A percentile compares a stretch with the other conserved stretches of the same genome.
phyloP scores from a whole-genome alignment of 148 eudicot genomes.

The Linanthus parryae region DNA sequence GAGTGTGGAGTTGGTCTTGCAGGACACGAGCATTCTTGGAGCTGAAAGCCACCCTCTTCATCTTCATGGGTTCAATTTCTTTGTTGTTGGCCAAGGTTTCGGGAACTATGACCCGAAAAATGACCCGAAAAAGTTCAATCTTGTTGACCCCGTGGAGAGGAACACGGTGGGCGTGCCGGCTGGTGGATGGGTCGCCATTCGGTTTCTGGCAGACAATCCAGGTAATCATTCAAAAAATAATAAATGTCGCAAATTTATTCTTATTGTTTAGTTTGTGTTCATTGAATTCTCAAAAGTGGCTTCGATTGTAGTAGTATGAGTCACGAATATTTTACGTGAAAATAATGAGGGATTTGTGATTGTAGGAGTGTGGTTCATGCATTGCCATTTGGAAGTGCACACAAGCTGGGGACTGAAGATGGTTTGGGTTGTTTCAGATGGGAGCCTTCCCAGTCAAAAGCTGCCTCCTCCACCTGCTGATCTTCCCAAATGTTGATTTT shows the following conservation, averaged over 20 bases:
- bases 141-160: slow-evolving; percentile 57
- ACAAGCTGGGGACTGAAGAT: slow-evolving; percentile 30
- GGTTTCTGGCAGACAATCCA: slow-evolving; percentile 66
- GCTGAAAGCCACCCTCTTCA: slow-evolving; percentile 67
- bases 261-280: too few relatives aligned
- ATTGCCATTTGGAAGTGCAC: slow-evolving; percentile 20
- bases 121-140: slow-evolving; percentile 47
- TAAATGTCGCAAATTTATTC: too few relatives aligned
- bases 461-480: slow-evolving; percentile 26
- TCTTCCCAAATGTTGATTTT: slow-evolving; percentile 14
- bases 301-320: too few relatives aligned
- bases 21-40: slow-evolving; percentile 57
- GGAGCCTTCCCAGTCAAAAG: slow-evolving; percentile 17
- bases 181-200: slow-evolving; percentile 71
- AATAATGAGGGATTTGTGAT: too few relatives aligned
- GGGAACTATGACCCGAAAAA: slow-evolving; percentile 51
- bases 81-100: slow-evolving; percentile 64
- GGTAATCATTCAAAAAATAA: too few relatives aligned
- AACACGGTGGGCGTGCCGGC: slow-evolving; percentile 61
- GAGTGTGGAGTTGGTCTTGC: slow-evolving; percentile 54
- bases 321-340: too few relatives aligned
- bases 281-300: too few relatives aligned
- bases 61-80: slow-evolving; percentile 64
- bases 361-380: slow-evolving; percentile 29
- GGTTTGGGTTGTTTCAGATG: slow-evolving; percentile 29